A percentile compares a stretch with the other conserved stretches of the same genome.
Conservation (phyloP, 257 asterid species). For the Ballota nigra region DNA sequence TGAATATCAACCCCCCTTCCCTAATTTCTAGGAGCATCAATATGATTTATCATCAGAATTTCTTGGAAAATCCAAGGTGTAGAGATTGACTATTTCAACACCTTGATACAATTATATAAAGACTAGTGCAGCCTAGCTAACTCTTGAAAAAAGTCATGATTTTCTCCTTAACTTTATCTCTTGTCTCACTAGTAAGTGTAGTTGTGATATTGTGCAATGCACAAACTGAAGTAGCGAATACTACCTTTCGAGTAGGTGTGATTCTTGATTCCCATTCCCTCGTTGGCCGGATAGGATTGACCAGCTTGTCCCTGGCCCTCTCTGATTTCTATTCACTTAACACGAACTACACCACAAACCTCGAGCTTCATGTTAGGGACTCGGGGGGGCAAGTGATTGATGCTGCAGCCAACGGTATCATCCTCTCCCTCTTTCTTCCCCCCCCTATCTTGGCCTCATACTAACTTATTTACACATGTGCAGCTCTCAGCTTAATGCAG, state of each 20-base stretch:
- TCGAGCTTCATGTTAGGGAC: conserved; percentile 25
- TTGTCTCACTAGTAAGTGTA: conserved; percentile 5
- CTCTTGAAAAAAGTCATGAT: not conserved
- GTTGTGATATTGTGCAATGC: conserved; percentile 25
- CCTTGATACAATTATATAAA: not conserved
- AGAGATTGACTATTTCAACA: conserved; percentile 8
- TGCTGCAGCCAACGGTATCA: conserved; percentile 27
- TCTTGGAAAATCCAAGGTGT: not conserved
- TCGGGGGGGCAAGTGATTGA: conserved; percentile 26
- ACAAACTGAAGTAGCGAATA: conserved; percentile 19
- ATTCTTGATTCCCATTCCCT: conserved; percentile 27
- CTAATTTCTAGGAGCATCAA: not conserved
- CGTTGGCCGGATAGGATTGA: conserved; percentile 27
- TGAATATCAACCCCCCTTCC: not conserved
- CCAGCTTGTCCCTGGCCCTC: conserved; percentile 25
- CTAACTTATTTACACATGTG: not conserved
- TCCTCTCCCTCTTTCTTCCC: not conserved
- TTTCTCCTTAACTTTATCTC: not conserved
- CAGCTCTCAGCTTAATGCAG: conserved; percentile 14
- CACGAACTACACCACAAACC: conserved; percentile 15
- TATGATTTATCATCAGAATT: not conserved
- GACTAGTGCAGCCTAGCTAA: not conserved
- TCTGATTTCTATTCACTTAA: conserved; percentile 27
- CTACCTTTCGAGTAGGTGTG: conserved; percentile 29
- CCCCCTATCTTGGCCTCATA: not conserved